Evolutionary conservation across 1,284 basidiomycete genomes (phyloP), one percentile per base, ranked within the genome.

Genomic region (Microbotryum saponariae): DNA sequence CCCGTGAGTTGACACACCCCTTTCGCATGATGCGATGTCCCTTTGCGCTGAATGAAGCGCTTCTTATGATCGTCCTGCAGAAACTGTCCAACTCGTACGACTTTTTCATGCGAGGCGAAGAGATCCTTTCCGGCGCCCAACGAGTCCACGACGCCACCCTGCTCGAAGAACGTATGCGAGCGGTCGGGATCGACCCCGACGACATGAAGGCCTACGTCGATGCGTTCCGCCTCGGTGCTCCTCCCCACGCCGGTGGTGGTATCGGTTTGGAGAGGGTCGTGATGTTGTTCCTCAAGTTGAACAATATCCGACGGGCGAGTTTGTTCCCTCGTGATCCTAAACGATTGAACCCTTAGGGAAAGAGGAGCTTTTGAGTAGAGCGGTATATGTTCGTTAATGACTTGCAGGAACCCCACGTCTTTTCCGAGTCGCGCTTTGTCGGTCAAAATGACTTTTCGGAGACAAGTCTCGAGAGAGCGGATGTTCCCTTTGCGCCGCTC

Each of bases 91-190:
- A 98, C 79, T 97, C 94, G 51, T 98, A 98, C 77, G 94, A 98
- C 79, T 97, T 98, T 78, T 97, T 98, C 83, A 97, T 98, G 91
- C 85, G 94, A 48, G 94, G 94, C 16, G 92, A 98, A 77, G 94
- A 98, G 77, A 97, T 98, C 72, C 81, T 98, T 33, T 97, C 92
- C 2, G 94, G 94, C 20, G 94, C 94, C 21, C 94, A 98, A 77
- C 63, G 83, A 89, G 66, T 73, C 20, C 96, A 98, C 78, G 92
- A 97, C 72, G 84, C 94, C 6, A 78, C 78, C 18, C 80, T 94
- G 66, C 83, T 98, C 63, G 82, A 82, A 51, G 60, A 68, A 61
- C 57, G 67, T 48, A 73, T 73, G 66, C 61, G 61, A 56, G 50
- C 45, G 23, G 68, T 62, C 54, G 70, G 70, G 2, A 71, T 73